Conservation (phyloP, 169 alveolate species). For the Cryptosporidium canis region DNA sequence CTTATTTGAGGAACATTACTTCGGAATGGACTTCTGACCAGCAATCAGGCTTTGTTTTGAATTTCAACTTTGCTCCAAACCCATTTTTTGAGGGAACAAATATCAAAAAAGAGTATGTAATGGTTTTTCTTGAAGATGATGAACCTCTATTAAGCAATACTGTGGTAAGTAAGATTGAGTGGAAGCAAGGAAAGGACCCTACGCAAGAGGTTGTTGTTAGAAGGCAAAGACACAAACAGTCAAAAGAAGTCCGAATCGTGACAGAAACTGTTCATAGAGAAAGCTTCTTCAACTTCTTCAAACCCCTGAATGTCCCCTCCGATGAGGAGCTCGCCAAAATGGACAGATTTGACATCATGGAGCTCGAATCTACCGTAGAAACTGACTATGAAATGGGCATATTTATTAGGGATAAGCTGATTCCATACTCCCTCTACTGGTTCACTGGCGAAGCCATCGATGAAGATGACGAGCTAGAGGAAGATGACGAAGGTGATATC, state of each 20-base stretch:
- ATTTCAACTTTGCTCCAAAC: slow-evolving; percentile 74
- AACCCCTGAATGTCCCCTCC: slow-evolving; percentile 60
- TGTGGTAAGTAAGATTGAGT: slow-evolving; percentile 27
- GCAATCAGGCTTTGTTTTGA: slow-evolving; percentile 74
- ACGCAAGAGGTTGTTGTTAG: slow-evolving; percentile 69
- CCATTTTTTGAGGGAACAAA: slow-evolving; percentile 74
- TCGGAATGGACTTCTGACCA: slow-evolving; percentile 75
- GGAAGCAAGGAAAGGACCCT: slow-evolving; percentile 69
- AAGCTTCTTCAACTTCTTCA: slow-evolving; percentile 64
- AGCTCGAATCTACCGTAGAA: slow-evolving; percentile 64
- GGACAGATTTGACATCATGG: slow-evolving; percentile 71
- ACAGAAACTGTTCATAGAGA: slow-evolving; percentile 66
- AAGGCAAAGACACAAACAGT: slow-evolving; percentile 64
- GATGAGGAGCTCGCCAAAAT: slow-evolving; percentile 56
- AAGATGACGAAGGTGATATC: slow-evolving; percentile 73
- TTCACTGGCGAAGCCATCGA: slow-evolving; percentile 70
- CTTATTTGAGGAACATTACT: slow-evolving; percentile 64
- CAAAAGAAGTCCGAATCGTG: slow-evolving; percentile 55
- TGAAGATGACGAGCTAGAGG: slow-evolving; percentile 69
- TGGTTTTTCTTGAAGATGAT: slow-evolving; percentile 54
- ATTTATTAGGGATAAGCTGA: slow-evolving; percentile 60
- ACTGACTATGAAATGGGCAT: slow-evolving; percentile 71
- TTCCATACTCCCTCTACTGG: slow-evolving; percentile 68
- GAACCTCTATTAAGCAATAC: slow-evolving; percentile 70
- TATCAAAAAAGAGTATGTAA: slow-evolving; percentile 69